Evolutionary conservation across 352 stramenopile genomes (phyloP).

Genomic region (Pythium biforme): DNA sequence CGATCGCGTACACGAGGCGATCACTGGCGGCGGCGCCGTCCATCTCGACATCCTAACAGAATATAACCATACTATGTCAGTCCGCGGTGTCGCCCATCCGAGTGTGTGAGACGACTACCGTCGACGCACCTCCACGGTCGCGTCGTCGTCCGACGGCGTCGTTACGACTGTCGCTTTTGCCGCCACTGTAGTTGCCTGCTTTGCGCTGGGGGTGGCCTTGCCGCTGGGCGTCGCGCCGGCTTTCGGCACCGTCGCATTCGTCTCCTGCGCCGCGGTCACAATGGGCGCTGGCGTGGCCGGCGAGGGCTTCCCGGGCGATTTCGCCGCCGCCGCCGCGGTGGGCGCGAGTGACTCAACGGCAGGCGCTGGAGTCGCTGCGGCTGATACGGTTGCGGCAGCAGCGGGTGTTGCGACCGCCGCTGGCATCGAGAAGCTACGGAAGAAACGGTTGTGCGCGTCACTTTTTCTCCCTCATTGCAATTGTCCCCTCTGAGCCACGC

Average conservation of each 20-base stretch:
- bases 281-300: background rate
- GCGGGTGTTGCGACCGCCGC: conserved; percentile 1
- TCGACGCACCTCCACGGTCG: conserved; percentile 10
- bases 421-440: conserved; percentile 2
- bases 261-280: background rate
- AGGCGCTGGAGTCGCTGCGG: conserved; percentile 20
- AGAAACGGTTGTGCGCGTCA: no score
- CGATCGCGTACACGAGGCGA: conserved; percentile 58
- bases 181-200: background rate
- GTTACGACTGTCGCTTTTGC: conserved; percentile 1
- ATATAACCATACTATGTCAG: no score
- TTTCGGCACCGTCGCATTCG: background rate
- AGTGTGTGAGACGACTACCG: no score
- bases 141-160: background rate
- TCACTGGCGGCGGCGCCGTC: conserved; percentile 22
- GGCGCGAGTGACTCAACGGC: conserved; percentile 16
- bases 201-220: background rate
- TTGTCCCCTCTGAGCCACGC: no score
- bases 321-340: background rate
- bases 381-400: background rate
- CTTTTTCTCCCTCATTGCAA: no score
- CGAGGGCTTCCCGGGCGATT: conserved; percentile 7
- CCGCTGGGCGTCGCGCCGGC: background rate
- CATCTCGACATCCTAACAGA: conserved; percentile 22
- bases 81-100: no score